Evolutionary conservation across 129 eudicot species (phyloP).

Genomic region (Cynara cardunculus): DNA sequence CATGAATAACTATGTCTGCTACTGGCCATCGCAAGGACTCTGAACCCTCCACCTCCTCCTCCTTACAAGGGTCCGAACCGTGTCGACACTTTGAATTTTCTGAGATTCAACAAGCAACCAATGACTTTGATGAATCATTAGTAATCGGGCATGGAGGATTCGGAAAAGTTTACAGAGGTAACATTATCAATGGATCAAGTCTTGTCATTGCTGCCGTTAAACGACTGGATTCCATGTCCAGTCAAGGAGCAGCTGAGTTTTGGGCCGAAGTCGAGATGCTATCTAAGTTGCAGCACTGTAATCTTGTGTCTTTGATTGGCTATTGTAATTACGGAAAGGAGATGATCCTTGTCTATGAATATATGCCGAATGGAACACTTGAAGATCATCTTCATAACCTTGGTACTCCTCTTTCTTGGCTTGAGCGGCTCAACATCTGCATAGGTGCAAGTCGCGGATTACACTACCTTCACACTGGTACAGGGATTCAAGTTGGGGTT

Average conservation of each 20-base stretch:
- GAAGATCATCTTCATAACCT: slow-evolving; percentile 26
- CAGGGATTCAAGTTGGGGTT: slow-evolving; percentile 2
- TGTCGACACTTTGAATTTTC: not conserved
- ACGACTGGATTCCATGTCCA: slow-evolving; percentile 5
- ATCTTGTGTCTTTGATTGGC: slow-evolving; percentile 28
- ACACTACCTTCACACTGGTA: slow-evolving; percentile 29
- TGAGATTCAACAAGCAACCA: not conserved
- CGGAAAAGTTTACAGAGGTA: not conserved
- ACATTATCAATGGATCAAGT: not conserved
- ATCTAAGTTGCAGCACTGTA: slow-evolving; percentile 14
- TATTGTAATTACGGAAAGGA: slow-evolving; percentile 19
- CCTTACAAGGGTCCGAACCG: not conserved
- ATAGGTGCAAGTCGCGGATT: slow-evolving; percentile 28
- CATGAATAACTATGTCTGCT: not conserved
- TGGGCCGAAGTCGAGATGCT: slow-evolving; percentile 28
- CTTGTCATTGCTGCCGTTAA: not conserved
- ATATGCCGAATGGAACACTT: slow-evolving; percentile 22
- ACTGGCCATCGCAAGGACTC: not conserved
- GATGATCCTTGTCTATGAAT: slow-evolving; percentile 25
- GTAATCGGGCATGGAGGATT: not conserved
- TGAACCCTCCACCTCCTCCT: not conserved
- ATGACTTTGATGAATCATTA: not conserved
- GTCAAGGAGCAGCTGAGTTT: slow-evolving; percentile 28
- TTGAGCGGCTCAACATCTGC: slow-evolving; percentile 29
- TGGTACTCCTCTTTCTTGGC: slow-evolving; percentile 22